A percentile compares a stretch with the other conserved stretches of the same genome.
phyloP scores from a whole-genome alignment of 2,329 filamentous ascomycete genomes.

The Aschersonia sp. region DNA sequence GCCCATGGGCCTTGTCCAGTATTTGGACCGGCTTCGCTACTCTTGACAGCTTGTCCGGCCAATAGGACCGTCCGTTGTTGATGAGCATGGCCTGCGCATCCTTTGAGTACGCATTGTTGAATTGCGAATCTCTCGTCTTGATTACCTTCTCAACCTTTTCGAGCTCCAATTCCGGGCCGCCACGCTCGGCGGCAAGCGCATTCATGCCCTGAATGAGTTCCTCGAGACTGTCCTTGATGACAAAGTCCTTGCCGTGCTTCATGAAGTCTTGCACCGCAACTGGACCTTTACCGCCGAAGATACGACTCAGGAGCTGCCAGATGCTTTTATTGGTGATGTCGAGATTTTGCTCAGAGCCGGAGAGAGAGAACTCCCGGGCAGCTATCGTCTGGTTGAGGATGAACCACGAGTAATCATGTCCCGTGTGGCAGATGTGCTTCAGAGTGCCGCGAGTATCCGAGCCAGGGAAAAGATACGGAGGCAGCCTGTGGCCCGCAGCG shows the following conservation, averaged over 20 bases:
- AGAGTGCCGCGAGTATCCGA: constrained; percentile 42
- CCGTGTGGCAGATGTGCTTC: constrained; percentile 43
- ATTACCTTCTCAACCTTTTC: constrained; percentile 29
- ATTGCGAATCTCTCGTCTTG: constrained; percentile 38
- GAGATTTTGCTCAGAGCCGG: constrained; percentile 48
- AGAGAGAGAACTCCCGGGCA: constrained; percentile 45
- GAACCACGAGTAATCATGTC: constrained; percentile 51
- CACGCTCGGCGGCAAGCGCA: constrained; percentile 28
- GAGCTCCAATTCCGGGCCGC: constrained; percentile 32
- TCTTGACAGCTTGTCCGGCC: constrained; percentile 34
- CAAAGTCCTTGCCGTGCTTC: constrained; percentile 43
- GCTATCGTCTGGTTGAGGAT: constrained; percentile 43
- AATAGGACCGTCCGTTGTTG: constrained; percentile 39
- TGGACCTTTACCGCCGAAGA: constrained; percentile 37
- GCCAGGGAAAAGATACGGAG: constrained; percentile 40
- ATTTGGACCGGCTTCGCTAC: constrained; percentile 39
- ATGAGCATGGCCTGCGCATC: constrained; percentile 49
- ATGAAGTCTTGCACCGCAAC: constrained; percentile 41
- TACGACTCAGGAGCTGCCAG: constrained; percentile 33
- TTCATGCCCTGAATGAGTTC: constrained; percentile 46
- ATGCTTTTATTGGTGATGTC: constrained; percentile 43
- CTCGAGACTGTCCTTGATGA: constrained; percentile 39
- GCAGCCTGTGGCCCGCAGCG: constrained; percentile 41
- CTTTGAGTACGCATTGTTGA: constrained; percentile 41
- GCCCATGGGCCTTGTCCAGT: constrained; percentile 38